Base-by-base conservation (phyloP, 1,139 yeast species). In the Diutina rugosa region DNA sequence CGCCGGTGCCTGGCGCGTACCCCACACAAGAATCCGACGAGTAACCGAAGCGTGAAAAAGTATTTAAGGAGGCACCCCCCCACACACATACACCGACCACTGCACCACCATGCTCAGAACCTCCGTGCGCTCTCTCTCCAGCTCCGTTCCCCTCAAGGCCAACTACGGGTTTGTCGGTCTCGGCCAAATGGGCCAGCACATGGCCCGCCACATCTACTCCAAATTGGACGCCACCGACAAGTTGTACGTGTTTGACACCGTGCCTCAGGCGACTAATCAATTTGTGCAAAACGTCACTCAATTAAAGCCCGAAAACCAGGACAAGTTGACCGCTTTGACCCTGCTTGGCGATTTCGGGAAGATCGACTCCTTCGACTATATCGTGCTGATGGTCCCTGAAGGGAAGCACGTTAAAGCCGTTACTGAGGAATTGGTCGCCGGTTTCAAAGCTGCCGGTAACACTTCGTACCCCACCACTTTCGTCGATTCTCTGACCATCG, bases 121-220 rank as follows among this genome's bases (percentile, higher is more conserved):
- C 9, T 49, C 48, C 46, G 55, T 52, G 35, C 55, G 60, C 18
- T 41, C 51, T 18, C 65, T 72, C 51, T 67, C 72, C 16, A 21
- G 57, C 9, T 54, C 66, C 7, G 51, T 63, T 5, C 56, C 61
- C 9, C 55, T 55, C 18, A 61, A 60, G 44, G 66, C 71, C 59
- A 72, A 67, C 58, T 76, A 73, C 62, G 85, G 84, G 26, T 80
- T 80, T 66, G 74, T 81, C 53, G 85, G 85, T 14, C 71, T 81
- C 32, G 85, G 85, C 26, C 79, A 79, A 58, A 81, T 81, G 85
- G 83, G 85, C 58, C 78, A 77, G 58, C 79, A 79, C 60, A 81
- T 81, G 85, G 84, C 84, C 26, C 69, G 76, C 60, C 83, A 81
- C 61, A 71, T 81, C 46, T 74, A 77, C 61, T 67, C 71, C 56